Conservation (phyloP, 140 eudicot species). For the Flaveria floridana region DNA sequence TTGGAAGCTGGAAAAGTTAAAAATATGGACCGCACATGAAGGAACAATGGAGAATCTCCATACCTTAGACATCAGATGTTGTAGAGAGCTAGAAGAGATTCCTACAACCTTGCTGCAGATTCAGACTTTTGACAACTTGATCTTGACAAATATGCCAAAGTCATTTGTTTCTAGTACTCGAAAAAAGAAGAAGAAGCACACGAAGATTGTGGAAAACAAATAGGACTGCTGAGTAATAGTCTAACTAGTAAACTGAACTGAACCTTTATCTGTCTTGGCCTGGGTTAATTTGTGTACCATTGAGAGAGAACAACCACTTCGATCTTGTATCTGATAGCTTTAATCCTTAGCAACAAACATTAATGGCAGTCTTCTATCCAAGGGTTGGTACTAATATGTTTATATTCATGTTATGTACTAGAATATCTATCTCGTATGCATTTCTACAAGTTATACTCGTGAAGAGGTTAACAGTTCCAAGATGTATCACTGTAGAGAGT, state of each 20-base stretch:
- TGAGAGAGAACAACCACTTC: neutral
- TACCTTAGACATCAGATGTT: constrained; percentile 49
- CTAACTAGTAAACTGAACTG: constrained; percentile 2
- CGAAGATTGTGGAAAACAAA: constrained; percentile 26
- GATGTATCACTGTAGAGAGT: too few species aligned
- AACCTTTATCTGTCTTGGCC: constrained; percentile 1
- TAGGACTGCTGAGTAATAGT: neutral
- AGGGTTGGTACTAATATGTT: too few species aligned
- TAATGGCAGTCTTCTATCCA: neutral
- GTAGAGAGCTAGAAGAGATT: constrained; percentile 35
- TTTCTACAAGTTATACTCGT: too few species aligned
- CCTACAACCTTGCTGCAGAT: constrained; percentile 32
- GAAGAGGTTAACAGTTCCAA: too few species aligned
- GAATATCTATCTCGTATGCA: too few species aligned
- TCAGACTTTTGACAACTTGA: constrained; percentile 37
- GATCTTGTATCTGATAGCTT: neutral
- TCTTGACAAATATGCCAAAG: constrained; percentile 49
- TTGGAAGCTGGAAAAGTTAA: constrained; percentile 50
- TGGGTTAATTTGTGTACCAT: neutral
- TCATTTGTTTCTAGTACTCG: constrained; percentile 26
- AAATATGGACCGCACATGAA: constrained; percentile 28
- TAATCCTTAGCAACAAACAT: neutral
- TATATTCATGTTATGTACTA: too few species aligned
- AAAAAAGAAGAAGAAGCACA: constrained; percentile 32
- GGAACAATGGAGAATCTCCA: constrained; percentile 47